Base-by-base conservation (phyloP, 768 basidiomycete species). In the Chalciporus sphaerocephalus region DNA sequence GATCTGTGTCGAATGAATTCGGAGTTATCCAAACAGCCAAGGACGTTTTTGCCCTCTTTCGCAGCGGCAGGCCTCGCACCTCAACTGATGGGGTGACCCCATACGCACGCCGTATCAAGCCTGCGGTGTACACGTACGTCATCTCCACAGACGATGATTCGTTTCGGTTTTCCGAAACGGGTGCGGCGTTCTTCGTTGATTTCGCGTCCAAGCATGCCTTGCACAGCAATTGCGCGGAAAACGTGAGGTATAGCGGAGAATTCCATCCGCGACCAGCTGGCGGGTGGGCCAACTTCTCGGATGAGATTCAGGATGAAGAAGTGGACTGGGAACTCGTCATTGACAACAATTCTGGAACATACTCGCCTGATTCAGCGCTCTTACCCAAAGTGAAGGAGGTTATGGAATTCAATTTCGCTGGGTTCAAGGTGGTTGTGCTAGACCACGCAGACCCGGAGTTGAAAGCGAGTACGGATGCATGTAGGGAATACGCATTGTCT, bases 301-400 rank as follows among this genome's bases (percentile, higher is more conserved):
- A 87, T 52, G 64, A 61, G 25, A 73, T 60, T 1, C 57, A 65
- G 2, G 85, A 87, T 52, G 71, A 70, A 4, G 69, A 75, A 5
- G 80, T 84, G 35, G 61, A 69, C 24, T 93, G 90, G 86, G 87
- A 92, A 62, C 62, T 92, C 24, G 82, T 91, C 51, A 79, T 92
- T 57, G 90, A 92, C 62, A 92, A 93, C 57, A 86, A 87, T 58
- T 83, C 80, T 54, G 90, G 90, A 39, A 93, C 89, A 41, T 92
- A 92, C 60, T 75, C 87, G 24, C 90, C 91, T 1, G 79, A 88
- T 57, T 71, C 74, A 42, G 62, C 55, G 42, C 56, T 91, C 52
- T 66, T 92, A 2, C 82, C 84, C 0, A 60, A 71, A 34, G 62
- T 91, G 46, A 76, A 79, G 58, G 71, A 69, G 51, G 68, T 87